Percentiles rank a stretch among this genome's conserved stretches.
These are phyloP conservation scores for Leptographium radiaticola DNA, from an alignment of 2,329 filamentous ascomycete species.

Conservation along the genomic window DNA sequence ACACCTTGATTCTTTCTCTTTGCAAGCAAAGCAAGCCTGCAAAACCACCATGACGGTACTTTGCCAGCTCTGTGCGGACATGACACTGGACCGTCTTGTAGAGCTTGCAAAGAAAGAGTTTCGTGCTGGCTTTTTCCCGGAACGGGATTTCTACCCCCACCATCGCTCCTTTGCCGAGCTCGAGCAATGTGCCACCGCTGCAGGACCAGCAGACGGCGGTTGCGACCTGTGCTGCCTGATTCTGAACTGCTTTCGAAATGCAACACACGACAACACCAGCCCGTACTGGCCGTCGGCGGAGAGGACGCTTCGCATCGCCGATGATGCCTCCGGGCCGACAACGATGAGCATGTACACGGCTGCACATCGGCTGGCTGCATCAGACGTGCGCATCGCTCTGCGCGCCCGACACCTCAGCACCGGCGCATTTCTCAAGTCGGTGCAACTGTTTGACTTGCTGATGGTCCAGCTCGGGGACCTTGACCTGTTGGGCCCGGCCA, in stretches of 20 bases:
- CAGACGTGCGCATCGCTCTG: not conserved
- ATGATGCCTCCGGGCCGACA: not conserved
- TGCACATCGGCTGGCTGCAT: not conserved
- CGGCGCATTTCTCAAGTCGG: not conserved
- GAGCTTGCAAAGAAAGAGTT: not conserved
- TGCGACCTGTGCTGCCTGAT: not conserved
- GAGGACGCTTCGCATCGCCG: too few species aligned
- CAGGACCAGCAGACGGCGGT: not conserved
- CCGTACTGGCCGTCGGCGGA: too few species aligned
- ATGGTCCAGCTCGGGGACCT: not conserved
- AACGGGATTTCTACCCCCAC: not conserved
- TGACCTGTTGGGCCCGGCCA: not conserved
- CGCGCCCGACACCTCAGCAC: not conserved
- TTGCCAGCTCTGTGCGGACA: not conserved
- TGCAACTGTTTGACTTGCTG: constrained; percentile 1
- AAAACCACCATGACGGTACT: not conserved
- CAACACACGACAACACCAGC: too few species aligned
- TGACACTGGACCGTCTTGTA: not conserved
- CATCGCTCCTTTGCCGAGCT: constrained; percentile 1
- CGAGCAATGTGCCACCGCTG: not conserved
- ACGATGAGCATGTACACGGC: not conserved
- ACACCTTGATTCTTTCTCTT: too few species aligned
- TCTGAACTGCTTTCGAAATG: not conserved
- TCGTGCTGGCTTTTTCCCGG: not conserved
- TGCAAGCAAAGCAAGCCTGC: too few species aligned